Evolutionary conservation across 768 basidiomycete species (phyloP).

Genomic region (Lyophyllum shimeji): DNA sequence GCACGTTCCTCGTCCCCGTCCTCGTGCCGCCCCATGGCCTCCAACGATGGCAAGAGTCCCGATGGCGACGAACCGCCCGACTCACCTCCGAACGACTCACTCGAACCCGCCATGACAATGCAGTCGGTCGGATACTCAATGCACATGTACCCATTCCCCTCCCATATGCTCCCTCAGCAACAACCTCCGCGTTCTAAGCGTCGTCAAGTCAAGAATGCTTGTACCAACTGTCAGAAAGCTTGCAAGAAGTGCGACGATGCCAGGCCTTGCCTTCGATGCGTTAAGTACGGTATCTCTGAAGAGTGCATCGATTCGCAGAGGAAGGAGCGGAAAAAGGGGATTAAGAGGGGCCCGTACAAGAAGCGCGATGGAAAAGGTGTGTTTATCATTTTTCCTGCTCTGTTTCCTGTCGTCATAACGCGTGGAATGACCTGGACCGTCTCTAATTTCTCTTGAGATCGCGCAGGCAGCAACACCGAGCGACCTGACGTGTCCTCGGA

Average conservation of each 20-base stretch:
- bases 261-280: conserved; percentile 89
- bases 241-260: conserved; percentile 94
- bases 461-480: conserved; percentile 57
- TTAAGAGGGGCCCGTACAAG: conserved; percentile 91
- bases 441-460: conserved; percentile 54
- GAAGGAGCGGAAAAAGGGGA: conserved; percentile 89
- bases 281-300: conserved; percentile 85
- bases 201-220: conserved; percentile 88
- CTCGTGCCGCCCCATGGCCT: conserved; percentile 28
- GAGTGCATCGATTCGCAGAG: conserved; percentile 89
- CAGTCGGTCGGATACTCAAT: conserved; percentile 55
- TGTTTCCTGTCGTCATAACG: conserved; percentile 18
- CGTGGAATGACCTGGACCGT: conserved; percentile 26
- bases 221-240: conserved; percentile 87
- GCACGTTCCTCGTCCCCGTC: not conserved
- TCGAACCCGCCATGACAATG: conserved; percentile 33
- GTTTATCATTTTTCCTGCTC: conserved; percentile 27
- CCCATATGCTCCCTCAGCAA: conserved; percentile 42
- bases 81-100: conserved; percentile 31
- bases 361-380: conserved; percentile 90
- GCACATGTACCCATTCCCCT: conserved; percentile 72
- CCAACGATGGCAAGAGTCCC: conserved; percentile 30
- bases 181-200: conserved; percentile 71
- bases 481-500: conserved; percentile 36
- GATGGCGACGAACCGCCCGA: conserved; percentile 34